These are phyloP conservation scores for Cystobasidium slooffiae DNA, from an alignment of 1,284 basidiomycete genomes.

Conservation along the genomic window DNA sequence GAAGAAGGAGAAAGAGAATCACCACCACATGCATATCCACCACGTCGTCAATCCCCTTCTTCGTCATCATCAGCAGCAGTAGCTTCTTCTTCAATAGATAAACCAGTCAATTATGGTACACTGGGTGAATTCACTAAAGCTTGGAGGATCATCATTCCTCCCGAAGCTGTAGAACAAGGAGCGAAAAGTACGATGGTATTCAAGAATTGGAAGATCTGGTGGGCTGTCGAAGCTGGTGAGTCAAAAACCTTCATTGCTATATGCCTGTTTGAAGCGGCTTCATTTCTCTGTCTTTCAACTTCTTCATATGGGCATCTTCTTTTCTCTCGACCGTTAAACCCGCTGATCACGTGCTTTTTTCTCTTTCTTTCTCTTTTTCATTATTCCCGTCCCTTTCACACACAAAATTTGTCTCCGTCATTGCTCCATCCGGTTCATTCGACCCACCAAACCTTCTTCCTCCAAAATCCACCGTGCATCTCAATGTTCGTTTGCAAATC, in stretches of 20 bases:
- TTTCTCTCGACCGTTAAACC: no score
- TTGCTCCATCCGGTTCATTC: background rate
- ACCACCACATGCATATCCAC: constrained; percentile 22
- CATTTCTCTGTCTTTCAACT: no score
- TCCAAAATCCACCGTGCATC: background rate
- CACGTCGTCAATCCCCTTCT: constrained; percentile 4
- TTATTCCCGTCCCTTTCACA: background rate
- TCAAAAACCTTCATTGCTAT: constrained; percentile 41
- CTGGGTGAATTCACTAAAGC: constrained; percentile 67
- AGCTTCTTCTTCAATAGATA: background rate
- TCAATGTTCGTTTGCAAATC: background rate
- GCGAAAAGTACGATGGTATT: constrained; percentile 73
- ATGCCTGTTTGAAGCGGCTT: no score
- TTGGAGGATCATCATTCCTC: constrained; percentile 71
- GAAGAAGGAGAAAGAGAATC: background rate
- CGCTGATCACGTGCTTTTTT: background rate
- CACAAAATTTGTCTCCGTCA: background rate
- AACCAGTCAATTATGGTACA: constrained; percentile 17
- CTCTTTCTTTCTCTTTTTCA: background rate
- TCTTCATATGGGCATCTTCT: no score
- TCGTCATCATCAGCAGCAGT: background rate
- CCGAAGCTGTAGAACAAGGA: constrained; percentile 57
- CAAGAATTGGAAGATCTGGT: constrained; percentile 75
- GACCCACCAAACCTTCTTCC: background rate
- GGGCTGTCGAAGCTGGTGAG: constrained; percentile 79